phyloP scores from a whole-genome alignment of 345 rosid genomes.

The Eucalyptus rudis region DNA sequence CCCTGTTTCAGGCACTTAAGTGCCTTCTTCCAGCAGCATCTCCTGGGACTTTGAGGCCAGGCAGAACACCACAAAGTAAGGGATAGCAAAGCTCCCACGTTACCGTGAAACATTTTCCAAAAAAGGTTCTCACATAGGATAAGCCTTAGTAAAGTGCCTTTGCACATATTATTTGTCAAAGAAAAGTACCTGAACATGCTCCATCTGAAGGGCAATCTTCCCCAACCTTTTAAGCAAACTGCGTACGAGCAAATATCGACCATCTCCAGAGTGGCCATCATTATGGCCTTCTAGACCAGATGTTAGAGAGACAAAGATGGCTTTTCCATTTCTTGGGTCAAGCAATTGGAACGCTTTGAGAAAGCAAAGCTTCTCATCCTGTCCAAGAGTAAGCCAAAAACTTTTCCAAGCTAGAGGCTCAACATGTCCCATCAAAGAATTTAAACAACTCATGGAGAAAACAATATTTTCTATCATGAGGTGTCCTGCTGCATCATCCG shows the following conservation, averaged over 20 bases:
- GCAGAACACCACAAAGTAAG: neutral
- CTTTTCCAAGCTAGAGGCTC: conserved; percentile 10
- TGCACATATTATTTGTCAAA: neutral
- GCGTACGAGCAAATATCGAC: conserved; percentile 25
- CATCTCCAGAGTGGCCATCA: conserved; percentile 16
- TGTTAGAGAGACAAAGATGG: conserved; percentile 31
- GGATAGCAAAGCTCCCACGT: neutral
- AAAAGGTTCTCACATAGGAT: neutral
- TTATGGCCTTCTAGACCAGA: conserved; percentile 19
- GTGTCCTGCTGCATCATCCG: conserved; percentile 15
- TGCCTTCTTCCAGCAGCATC: neutral
- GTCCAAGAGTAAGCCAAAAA: conserved; percentile 48
- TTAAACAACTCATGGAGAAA: conserved; percentile 38
- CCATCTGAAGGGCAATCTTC: conserved; percentile 68
- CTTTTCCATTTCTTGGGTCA: conserved; percentile 47
- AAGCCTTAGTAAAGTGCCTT: neutral
- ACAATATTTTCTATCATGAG: conserved; percentile 47
- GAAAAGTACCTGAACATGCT: conserved; percentile 54
- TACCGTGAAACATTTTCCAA: neutral
- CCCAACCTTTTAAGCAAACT: conserved; percentile 62
- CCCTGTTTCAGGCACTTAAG: neutral
- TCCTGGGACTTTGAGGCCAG: neutral
- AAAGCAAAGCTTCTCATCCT: conserved; percentile 45
- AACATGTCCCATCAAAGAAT: conserved; percentile 35
- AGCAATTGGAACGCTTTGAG: conserved; percentile 69